Base-by-base conservation (phyloP, 2,329 filamentous ascomycete species). In the Dendrostoma leiphaemia region DNA sequence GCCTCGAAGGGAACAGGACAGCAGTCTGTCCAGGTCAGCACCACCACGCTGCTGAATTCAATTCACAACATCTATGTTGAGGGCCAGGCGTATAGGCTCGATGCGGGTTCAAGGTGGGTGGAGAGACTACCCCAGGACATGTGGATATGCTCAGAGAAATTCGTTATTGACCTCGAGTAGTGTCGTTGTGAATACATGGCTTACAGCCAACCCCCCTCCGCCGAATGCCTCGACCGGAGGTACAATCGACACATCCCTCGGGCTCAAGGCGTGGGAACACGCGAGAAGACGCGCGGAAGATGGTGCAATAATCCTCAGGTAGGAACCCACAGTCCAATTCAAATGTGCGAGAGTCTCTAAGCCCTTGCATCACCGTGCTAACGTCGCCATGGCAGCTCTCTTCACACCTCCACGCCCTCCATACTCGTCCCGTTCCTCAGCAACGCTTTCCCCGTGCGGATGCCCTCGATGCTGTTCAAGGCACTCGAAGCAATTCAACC, bases 151-250 rank as follows among this genome's bases (percentile, higher is more conserved):
- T 29, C n/a, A 6, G 1, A 26, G n/a, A 8, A 35, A 13, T 17
- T 17, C n/a, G 29, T 10, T 46, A 21, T 31, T 51, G 48, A 51
- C 40, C 19, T 19, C 8, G 21, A 6, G 21, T 32, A 96, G 91
- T 69, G 71, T 97, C 35, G 92, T 94, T 0, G 91, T 97, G 61
- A 97, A 97, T 74, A 97, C 91, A 54, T 97, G 92, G 92, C 81
- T 94, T 50, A 96, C 90, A 3, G 90, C 90, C 17, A 80, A 84
- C 26, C 89, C 89, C 61, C 75, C 82, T 23, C 84, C 86, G 35
- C 79, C 83, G 3, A 83, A 91, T 64, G 89, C 88, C 34, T 79
- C 82, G 53, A 76, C 79, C 44, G 90, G 89, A 48, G 90, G 89
- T 51, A 91, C 89, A 7, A 83, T 97, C 38, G 94, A 99, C 71